A percentile compares a stretch with the other conserved stretches of the same genome.
phyloP scores from a whole-genome alignment of 2,329 filamentous ascomycete genomes.

The Madurella fahalii region DNA sequence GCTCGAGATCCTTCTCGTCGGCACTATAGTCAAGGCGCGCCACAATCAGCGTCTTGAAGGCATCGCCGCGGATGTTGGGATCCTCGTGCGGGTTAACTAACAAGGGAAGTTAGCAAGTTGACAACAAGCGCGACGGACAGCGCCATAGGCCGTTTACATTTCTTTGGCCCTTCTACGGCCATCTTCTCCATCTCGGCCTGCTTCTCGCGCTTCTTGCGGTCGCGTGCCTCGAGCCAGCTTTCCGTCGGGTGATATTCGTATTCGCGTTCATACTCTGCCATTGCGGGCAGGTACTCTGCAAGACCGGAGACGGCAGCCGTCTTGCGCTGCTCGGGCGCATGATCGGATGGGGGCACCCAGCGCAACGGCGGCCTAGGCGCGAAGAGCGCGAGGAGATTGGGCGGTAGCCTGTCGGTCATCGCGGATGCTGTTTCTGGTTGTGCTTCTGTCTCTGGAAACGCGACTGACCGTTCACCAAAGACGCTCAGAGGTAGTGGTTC shows the following conservation, averaged over 20 bases:
- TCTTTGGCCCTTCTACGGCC: conserved; percentile 58
- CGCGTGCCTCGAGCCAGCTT: conserved; percentile 85
- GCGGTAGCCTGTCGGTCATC: conserved; percentile 97
- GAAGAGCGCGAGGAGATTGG: conserved; percentile 89
- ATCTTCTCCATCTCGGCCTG: conserved; percentile 61
- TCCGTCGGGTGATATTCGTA: conserved; percentile 78
- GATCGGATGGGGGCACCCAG: conserved; percentile 79
- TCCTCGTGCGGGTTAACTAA: conserved; percentile 79
- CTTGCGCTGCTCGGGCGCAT: conserved; percentile 75
- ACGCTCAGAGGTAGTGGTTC: not conserved
- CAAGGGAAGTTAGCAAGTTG: conserved; percentile 14
- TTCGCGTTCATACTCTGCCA: conserved; percentile 73
- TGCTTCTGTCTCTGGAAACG: not conserved
- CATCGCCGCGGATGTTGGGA: conserved; percentile 83
- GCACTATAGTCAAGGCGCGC: conserved; percentile 85
- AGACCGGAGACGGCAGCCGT: conserved; percentile 71
- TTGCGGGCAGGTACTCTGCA: conserved; percentile 67
- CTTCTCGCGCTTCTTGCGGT: conserved; percentile 80
- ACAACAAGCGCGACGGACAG: not conserved
- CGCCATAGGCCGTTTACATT: conserved; percentile 45
- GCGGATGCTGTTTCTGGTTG: conserved; percentile 24
- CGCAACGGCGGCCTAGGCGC: conserved; percentile 87
- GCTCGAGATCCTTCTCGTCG: conserved; percentile 83
- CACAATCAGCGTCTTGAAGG: conserved; percentile 92
- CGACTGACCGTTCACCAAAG: not conserved